A percentile compares a stretch with the other conserved stretches of the same genome.
These are phyloP conservation scores for Vitis cinerea DNA, from an alignment of 164 flowering plant genomes.

Conservation along the genomic window DNA sequence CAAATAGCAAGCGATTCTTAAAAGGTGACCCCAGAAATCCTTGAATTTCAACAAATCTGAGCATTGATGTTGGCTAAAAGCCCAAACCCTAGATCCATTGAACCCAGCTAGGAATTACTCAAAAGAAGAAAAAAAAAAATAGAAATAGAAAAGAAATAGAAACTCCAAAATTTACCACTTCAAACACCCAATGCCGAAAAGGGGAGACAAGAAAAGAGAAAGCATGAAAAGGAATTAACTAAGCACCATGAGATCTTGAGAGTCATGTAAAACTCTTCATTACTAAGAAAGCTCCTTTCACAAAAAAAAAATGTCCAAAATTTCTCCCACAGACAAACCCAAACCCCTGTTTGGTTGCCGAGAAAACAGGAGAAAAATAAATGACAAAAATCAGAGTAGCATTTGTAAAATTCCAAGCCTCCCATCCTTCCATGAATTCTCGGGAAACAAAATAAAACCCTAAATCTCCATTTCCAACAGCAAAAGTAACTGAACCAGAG, in stretches of 20 bases:
- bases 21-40: background rate
- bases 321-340: background rate
- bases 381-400: background rate
- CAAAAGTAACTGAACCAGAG: slow-evolving; percentile 1
- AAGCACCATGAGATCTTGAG: background rate
- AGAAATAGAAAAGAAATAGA: too few relatives aligned
- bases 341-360: slow-evolving; percentile 3
- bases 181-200: background rate
- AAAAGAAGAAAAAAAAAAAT: too few relatives aligned
- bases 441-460: slow-evolving; percentile 7
- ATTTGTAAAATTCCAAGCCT: background rate
- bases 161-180: background rate
- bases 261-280: background rate
- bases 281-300: background rate
- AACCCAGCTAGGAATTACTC: background rate
- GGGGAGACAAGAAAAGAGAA: background rate
- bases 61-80: background rate
- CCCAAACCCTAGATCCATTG: slow-evolving; percentile 8
- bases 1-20: background rate
- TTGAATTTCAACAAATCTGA: background rate
- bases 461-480: background rate
- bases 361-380: background rate
- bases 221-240: background rate
- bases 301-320: too few relatives aligned
- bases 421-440: background rate